A percentile compares a stretch with the other conserved stretches of the same genome.
Conservation (phyloP, 345 rosid genomes). For the Pugionium dolabratum region DNA sequence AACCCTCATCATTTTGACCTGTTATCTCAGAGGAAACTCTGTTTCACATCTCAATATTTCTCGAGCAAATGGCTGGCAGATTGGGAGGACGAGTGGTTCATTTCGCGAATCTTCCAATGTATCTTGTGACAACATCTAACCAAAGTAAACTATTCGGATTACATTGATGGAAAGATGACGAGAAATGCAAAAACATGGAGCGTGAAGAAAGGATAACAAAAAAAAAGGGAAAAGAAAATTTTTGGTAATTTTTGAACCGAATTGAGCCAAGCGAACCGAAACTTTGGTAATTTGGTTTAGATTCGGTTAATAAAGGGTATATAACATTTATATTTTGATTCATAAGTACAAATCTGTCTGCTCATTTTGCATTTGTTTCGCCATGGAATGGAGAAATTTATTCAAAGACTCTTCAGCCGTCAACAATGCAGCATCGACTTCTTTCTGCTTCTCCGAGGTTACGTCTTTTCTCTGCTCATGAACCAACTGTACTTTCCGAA, state of each 20-base stretch:
- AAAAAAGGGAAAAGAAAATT: not conserved
- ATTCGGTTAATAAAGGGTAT: not conserved
- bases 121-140: too few relatives aligned
- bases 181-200: constrained; percentile 21
- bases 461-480: constrained; percentile 43
- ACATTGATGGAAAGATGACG: constrained; percentile 30
- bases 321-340: not conserved
- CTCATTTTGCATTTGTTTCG: constrained; percentile 51
- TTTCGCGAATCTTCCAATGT: constrained; percentile 78
- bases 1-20: constrained; percentile 15
- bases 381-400: constrained; percentile 54
- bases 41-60: not conserved
- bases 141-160: constrained; percentile 7
- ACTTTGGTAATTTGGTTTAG: not conserved
- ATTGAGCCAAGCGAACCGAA: not conserved
- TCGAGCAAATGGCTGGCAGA: constrained; percentile 56
- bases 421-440: constrained; percentile 40
- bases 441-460: constrained; percentile 45
- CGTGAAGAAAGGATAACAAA: not conserved
- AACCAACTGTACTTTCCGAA: constrained; percentile 58
- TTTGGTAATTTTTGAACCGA: not conserved
- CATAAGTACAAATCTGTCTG: constrained; percentile 24
- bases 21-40: constrained; percentile 5
- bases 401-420: constrained; percentile 57
- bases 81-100: constrained; percentile 74